phyloP scores from a whole-genome alignment of 2,329 filamentous ascomycete species.

The Penicillium sp. region DNA sequence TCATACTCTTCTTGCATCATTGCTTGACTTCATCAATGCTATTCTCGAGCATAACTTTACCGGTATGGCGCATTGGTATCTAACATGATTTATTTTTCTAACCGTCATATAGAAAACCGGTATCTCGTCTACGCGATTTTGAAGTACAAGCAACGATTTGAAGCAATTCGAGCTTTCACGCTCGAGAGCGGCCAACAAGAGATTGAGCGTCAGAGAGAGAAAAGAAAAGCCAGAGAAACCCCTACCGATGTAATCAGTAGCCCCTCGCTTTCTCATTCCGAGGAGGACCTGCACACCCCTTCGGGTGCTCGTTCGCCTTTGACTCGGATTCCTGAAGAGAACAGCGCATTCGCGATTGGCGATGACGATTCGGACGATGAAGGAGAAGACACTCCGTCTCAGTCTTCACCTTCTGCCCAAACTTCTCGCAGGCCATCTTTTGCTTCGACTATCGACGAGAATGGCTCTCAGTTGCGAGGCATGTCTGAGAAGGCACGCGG shows the following conservation, averaged over 20 bases:
- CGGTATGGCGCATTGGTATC: constrained; percentile 53
- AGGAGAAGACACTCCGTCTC: constrained; percentile 60
- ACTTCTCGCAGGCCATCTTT: constrained; percentile 67
- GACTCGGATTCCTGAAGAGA: constrained; percentile 73
- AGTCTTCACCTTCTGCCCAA: constrained; percentile 56
- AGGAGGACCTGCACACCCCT: constrained; percentile 39
- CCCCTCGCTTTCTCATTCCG: constrained; percentile 39
- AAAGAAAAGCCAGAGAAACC: constrained; percentile 62
- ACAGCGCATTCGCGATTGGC: constrained; percentile 82
- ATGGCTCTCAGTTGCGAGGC: constrained; percentile 77
- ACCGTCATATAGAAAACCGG: constrained; percentile 64
- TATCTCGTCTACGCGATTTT: constrained; percentile 78
- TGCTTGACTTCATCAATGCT: constrained; percentile 86
- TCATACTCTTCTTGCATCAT: constrained; percentile 73
- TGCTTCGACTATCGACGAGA: constrained; percentile 69
- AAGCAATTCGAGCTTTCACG: constrained; percentile 82
- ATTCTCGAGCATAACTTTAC: constrained; percentile 86
- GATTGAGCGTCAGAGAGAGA: constrained; percentile 74
- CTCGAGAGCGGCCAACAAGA: constrained; percentile 90
- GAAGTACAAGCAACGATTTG: constrained; percentile 78
- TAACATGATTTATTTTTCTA: constrained; percentile 14
- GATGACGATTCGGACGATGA: constrained; percentile 66
- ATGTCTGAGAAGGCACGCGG: constrained; percentile 98
- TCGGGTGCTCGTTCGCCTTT: constrained; percentile 60
- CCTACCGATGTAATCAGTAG: constrained; percentile 39